Base-by-base conservation (phyloP, 768 basidiomycete genomes). In the Phylloporus arenicola region DNA sequence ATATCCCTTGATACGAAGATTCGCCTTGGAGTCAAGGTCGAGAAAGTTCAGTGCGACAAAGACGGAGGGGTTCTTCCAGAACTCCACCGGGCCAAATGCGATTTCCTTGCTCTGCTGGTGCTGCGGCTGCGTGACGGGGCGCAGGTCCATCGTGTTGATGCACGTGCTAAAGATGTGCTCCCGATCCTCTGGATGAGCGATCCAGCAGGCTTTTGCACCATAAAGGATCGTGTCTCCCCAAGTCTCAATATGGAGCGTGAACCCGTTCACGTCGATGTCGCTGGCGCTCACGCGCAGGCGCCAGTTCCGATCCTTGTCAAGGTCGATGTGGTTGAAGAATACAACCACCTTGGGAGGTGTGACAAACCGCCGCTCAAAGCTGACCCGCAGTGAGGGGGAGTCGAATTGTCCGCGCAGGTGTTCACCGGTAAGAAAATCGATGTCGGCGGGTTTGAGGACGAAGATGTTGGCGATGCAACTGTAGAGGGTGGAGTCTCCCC, bases 121-220 rank as follows among this genome's bases (percentile, higher is more conserved):
- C 40, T 45, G 56, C 3, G 56, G 53, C n/a, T 47, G 19, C 19
- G 17, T 37, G 17, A 25, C 14, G 6, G 34, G 20, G n/a, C 52
- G 48, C 10, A 42, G 1, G 10, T 37, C 53, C 45, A 34, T 6
- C 20, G 59, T 61, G 11, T 43, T 41, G 47, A 61, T 16, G 3
- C 59, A 50, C 2, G 46, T 51, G 31, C 52, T 51, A 20, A 51
- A 61, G n/a, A 58, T 58, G 17, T 53, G 48, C n/a, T 47, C 25
- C 25, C 59, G 56, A 25, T 60, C 59, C 16, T 52, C 50, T 20
- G 59, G 59, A 38, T 58, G 55, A 11, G 60, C 59, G n/a, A 61
- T 47, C 59, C 59, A 58, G 11, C 53, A 46, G 6, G 51, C 56
- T 12, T 22, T 14, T 1, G 38, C 55, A 2, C 4, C 6, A 11